Conservation (phyloP, 2,329 filamentous ascomycete genomes). For the Cryphonectria nitschkei region DNA sequence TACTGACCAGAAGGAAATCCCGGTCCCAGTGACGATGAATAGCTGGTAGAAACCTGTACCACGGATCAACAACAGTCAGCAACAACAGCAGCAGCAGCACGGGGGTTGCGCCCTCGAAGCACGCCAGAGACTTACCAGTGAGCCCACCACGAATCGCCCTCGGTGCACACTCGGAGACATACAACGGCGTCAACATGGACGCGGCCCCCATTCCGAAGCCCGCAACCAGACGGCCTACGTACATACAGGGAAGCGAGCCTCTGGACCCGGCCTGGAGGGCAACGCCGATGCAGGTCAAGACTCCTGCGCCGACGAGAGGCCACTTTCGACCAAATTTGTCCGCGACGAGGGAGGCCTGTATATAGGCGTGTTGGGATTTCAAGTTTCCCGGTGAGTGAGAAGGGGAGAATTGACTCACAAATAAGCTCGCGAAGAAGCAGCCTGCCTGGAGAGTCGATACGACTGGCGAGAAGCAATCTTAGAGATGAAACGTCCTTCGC, state of each 20-base stretch:
- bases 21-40: constrained; percentile 50
- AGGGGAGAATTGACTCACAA: constrained; percentile 36
- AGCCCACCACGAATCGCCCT: constrained; percentile 55
- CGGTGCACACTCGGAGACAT: constrained; percentile 54
- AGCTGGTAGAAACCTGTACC: constrained; percentile 50
- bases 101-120: not conserved
- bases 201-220: constrained; percentile 56
- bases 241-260: constrained; percentile 65
- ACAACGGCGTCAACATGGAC: constrained; percentile 49
- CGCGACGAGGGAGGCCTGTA: constrained; percentile 50
- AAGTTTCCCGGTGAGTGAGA: constrained; percentile 30
- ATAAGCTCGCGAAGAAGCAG: constrained; percentile 66
- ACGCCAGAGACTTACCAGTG: constrained; percentile 40
- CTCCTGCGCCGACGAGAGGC: constrained; percentile 59
- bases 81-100: not conserved
- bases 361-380: constrained; percentile 9
- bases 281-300: constrained; percentile 63
- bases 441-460: constrained; percentile 73
- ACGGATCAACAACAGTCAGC: constrained; percentile 12
- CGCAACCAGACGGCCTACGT: constrained; percentile 62
- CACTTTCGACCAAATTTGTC: constrained; percentile 59
- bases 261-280: constrained; percentile 66
- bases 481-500: not conserved
- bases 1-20: constrained; percentile 46
- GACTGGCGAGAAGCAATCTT: constrained; percentile 41